phyloP scores from a whole-genome alignment of 306 rosid species.

The Astragalus glycyphyllos region DNA sequence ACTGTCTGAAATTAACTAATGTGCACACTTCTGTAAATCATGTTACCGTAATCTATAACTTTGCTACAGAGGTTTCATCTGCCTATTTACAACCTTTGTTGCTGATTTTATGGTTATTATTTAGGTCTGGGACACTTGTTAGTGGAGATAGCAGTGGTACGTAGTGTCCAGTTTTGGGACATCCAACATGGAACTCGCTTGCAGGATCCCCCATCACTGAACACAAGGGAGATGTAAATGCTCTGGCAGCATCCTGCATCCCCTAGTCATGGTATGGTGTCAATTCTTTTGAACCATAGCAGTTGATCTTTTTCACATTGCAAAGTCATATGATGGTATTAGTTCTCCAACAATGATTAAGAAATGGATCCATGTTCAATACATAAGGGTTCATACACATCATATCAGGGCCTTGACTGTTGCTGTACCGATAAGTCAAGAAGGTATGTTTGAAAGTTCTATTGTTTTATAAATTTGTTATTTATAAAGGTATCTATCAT shows the following conservation, averaged over 20 bases:
- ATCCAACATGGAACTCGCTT: slow-evolving; percentile 76
- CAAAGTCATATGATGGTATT: slow-evolving; percentile 45
- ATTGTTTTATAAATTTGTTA: not conserved
- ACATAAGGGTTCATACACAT: slow-evolving; percentile 82
- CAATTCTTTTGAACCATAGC: not conserved
- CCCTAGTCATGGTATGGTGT: slow-evolving; percentile 80
- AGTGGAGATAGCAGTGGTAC: slow-evolving; percentile 96
- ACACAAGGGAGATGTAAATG: slow-evolving; percentile 87
- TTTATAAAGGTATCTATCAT: no score
- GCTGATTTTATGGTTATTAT: slow-evolving; percentile 35
- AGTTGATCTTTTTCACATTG: not conserved
- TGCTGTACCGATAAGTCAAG: slow-evolving; percentile 80
- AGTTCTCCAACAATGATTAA: slow-evolving; percentile 49
- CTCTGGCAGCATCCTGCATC: slow-evolving; percentile 73
- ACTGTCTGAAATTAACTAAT: slow-evolving; percentile 2
- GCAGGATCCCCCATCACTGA: slow-evolving; percentile 66
- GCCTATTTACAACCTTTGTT: slow-evolving; percentile 26
- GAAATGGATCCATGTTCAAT: slow-evolving; percentile 83
- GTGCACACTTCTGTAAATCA: not conserved
- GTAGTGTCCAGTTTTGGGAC: slow-evolving; percentile 96
- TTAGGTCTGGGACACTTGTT: slow-evolving; percentile 90
- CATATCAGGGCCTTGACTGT: slow-evolving; percentile 87
- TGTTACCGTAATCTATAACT: slow-evolving; percentile 12
- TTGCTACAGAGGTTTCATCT: not conserved
- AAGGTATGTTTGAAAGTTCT: slow-evolving; percentile 58